Evolutionary conservation across 2,329 filamentous ascomycete genomes (phyloP).

Genomic region (Hymenoscyphus albidus): DNA sequence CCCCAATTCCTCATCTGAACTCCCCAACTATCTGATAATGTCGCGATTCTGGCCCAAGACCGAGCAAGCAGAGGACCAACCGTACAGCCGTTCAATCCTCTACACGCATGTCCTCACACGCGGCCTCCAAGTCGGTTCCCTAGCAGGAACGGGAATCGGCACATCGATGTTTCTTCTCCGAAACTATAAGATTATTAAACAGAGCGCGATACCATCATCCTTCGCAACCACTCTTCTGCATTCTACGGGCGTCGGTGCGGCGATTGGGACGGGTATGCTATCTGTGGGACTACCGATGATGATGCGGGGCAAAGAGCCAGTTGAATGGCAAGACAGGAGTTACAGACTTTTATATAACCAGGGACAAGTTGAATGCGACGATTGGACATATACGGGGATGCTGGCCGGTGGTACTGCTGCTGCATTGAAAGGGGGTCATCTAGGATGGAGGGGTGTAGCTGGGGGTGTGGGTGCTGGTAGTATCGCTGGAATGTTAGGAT

Average conservation of each 20-base stretch:
- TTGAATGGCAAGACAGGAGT: slow-evolving; percentile 62
- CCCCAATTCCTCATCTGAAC: neutral
- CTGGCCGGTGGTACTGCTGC: slow-evolving; percentile 36
- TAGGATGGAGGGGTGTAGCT: slow-evolving; percentile 34
- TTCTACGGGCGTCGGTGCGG: slow-evolving; percentile 43
- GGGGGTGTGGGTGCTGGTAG: slow-evolving; percentile 46
- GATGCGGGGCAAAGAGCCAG: slow-evolving; percentile 54
- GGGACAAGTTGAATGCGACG: slow-evolving; percentile 54
- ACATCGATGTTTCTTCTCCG: slow-evolving; percentile 33
- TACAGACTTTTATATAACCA: slow-evolving; percentile 58
- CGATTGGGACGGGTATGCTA: slow-evolving; percentile 44
- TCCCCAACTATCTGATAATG: slow-evolving; percentile 39
- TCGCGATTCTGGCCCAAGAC: slow-evolving; percentile 50
- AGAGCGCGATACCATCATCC: slow-evolving; percentile 17
- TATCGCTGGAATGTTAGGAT: slow-evolving; percentile 46
- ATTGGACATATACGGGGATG: slow-evolving; percentile 48
- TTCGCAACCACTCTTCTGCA: slow-evolving; percentile 41
- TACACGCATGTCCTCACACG: slow-evolving; percentile 56
- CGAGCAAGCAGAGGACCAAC: slow-evolving; percentile 61
- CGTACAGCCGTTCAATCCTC: slow-evolving; percentile 51
- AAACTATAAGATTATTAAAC: slow-evolving; percentile 10
- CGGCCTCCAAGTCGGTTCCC: slow-evolving; percentile 49
- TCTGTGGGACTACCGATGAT: slow-evolving; percentile 42
- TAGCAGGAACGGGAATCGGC: slow-evolving; percentile 44
- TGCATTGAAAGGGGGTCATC: slow-evolving; percentile 24